Base-by-base conservation (phyloP, 208 protist genomes). In the Trypanosomatidae sp. region DNA sequence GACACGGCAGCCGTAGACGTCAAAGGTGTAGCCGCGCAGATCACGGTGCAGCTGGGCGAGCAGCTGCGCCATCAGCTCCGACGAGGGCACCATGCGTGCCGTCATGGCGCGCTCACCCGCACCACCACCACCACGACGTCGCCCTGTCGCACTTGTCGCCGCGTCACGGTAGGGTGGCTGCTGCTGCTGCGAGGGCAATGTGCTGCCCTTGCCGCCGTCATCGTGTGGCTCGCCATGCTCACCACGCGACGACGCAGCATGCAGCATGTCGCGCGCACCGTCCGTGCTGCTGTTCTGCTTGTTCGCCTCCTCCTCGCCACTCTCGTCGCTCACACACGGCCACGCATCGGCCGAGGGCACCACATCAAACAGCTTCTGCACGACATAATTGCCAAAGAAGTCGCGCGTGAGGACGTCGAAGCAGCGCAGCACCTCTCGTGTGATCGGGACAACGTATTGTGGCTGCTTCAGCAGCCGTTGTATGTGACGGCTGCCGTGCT, bases 371-470 rank as follows among this genome's bases (percentile, higher is more conserved):
- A 98, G 78, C 68, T 98, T 99, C 70, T 99, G 94, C 21, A 97
- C 62, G 19, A 98, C 96, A 66, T 98, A 98, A 63, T 98, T 98
- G 20, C 96, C 97, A 83, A 99, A 99, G 3, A 98, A 93, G 49
- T 98, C 92, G 16, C 67, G 92, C 57, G 94, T 90, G 11, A 98
- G 68, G 6, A 74, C 61, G 23, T 88, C 61, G 6, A 84, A 81
- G 19, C 67, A 30, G 0, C 55, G 52, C 1, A 95, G 49, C 7
- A 98, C 71, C 46, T 97, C 95, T 24, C 82, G 58, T 43, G 92
- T 89, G 33, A 97, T 83, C 38, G 67, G 62, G 20, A 76, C 38
- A n/a, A 95, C 64, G 48, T 96, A 83, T 10, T 68, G 47, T 6
- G 82, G 73, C 26, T 62, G 64, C 43, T 97, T 91, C 24, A 98